Conservation (phyloP, 2,329 filamentous ascomycete genomes). For the Chaetomium sp. region DNA sequence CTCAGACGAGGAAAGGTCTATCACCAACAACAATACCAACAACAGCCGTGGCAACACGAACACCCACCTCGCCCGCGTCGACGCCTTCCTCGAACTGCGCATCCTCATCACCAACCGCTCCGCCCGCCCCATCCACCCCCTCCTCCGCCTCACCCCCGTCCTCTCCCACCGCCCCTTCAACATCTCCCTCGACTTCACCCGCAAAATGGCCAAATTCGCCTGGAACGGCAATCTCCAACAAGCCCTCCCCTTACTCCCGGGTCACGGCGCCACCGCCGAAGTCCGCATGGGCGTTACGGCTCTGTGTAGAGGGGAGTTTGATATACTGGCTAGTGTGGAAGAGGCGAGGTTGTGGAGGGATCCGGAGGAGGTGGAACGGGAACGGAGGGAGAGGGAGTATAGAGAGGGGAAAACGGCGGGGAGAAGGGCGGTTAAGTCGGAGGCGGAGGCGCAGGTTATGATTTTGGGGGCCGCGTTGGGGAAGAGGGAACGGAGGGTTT, state of each 20-base stretch:
- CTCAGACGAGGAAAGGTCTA: constrained; percentile 4
- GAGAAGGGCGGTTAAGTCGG: constrained; percentile 13
- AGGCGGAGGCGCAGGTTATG: constrained; percentile 45
- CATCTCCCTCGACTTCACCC: constrained; percentile 71
- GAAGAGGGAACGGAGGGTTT: constrained; percentile 54
- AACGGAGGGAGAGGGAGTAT: constrained; percentile 21
- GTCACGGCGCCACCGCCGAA: constrained; percentile 48
- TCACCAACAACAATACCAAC: constrained; percentile 1
- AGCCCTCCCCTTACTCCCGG: constrained; percentile 55
- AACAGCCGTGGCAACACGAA: too few relatives aligned
- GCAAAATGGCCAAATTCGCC: constrained; percentile 58
- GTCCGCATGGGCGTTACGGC: constrained; percentile 65
- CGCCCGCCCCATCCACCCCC: constrained; percentile 56
- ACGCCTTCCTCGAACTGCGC: constrained; percentile 62
- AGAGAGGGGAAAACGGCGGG: constrained; percentile 21
- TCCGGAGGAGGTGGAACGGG: constrained; percentile 26
- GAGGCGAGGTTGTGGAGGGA: constrained; percentile 57
- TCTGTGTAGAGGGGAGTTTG: constrained; percentile 75
- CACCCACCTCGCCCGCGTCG: constrained; percentile 34
- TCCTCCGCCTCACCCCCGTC: constrained; percentile 70
- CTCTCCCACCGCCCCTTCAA: constrained; percentile 66
- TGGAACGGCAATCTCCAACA: constrained; percentile 83
- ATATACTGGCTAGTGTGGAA: constrained; percentile 73
- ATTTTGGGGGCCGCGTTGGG: constrained; percentile 55
- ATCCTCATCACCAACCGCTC: constrained; percentile 73